Conservation (phyloP, 331 rosid species). For the Malus hybrid region DNA sequence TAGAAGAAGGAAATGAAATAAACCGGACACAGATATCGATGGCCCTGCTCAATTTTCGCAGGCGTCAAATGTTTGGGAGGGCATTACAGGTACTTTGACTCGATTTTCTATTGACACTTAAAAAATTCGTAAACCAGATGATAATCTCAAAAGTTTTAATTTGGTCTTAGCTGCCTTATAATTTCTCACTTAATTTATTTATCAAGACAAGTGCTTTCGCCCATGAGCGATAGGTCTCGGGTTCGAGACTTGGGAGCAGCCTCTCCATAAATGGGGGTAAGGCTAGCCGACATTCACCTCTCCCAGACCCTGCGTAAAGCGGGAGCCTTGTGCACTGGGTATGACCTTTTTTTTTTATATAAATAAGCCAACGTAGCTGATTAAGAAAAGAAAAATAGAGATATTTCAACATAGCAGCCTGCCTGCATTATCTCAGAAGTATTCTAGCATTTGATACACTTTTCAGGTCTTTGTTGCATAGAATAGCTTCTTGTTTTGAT, state of each 20-base stretch:
- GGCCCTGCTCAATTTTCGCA: constrained; percentile 48
- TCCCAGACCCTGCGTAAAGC: too few relatives aligned
- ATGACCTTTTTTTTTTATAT: too few relatives aligned
- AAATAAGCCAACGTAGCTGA: background rate
- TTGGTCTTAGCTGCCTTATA: background rate
- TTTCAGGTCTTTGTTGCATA: background rate
- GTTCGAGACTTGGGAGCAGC: too few relatives aligned
- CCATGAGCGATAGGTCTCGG: too few relatives aligned
- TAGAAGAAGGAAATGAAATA: constrained; percentile 57
- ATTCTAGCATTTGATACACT: background rate
- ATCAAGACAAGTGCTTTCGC: too few relatives aligned
- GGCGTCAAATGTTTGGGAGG: constrained; percentile 42
- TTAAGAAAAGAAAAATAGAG: background rate
- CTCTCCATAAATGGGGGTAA: too few relatives aligned
- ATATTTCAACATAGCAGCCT: background rate
- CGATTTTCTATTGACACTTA: background rate
- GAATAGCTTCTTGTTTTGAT: background rate
- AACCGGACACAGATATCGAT: constrained; percentile 36
- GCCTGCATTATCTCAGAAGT: background rate
- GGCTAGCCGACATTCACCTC: too few relatives aligned
- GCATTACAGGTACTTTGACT: constrained; percentile 73
- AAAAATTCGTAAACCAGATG: background rate
- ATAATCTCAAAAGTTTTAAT: background rate
- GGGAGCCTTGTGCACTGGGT: too few relatives aligned
- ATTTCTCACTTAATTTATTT: background rate